These are phyloP conservation scores for Arachnomyces sp. DNA, from an alignment of 2,329 filamentous ascomycete species.

Conservation along the genomic window DNA sequence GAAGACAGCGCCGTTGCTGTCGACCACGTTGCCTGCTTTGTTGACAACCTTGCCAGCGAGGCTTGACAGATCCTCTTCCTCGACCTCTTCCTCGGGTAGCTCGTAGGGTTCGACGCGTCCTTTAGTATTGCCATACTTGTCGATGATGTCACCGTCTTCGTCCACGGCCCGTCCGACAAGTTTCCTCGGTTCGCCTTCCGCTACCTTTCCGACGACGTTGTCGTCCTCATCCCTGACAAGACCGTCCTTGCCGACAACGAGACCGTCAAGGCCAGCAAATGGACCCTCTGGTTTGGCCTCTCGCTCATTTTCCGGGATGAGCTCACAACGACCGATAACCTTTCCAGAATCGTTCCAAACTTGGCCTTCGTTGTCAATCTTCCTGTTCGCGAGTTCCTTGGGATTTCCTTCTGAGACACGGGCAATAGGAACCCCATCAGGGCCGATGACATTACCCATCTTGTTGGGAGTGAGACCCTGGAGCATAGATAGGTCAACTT, in stretches of 20 bases:
- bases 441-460: slow-evolving; percentile 48
- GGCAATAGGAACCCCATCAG: slow-evolving; percentile 47
- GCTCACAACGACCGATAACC: slow-evolving; percentile 48
- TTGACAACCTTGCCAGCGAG: slow-evolving; percentile 56
- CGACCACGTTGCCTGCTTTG: slow-evolving; percentile 55
- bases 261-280: slow-evolving; percentile 50
- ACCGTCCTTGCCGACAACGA: slow-evolving; percentile 50
- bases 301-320: slow-evolving; percentile 50
- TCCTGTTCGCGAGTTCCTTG: slow-evolving; percentile 48
- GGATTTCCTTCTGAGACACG: slow-evolving; percentile 49
- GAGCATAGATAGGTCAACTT: slow-evolving; percentile 44
- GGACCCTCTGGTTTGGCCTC: slow-evolving; percentile 48
- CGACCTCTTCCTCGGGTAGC: slow-evolving; percentile 38
- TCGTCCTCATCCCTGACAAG: slow-evolving; percentile 67
- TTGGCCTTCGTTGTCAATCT: slow-evolving; percentile 47
- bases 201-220: slow-evolving; percentile 63
- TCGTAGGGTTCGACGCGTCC: slow-evolving; percentile 51
- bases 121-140: slow-evolving; percentile 61
- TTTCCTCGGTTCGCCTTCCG: slow-evolving; percentile 61
- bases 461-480: slow-evolving; percentile 50
- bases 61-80: slow-evolving; percentile 48
- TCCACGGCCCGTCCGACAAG: slow-evolving; percentile 68
- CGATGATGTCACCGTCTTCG: slow-evolving; percentile 72
- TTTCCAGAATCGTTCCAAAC: slow-evolving; percentile 51
- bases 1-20: slow-evolving; percentile 49